Evolutionary conservation across 345 rosid species (phyloP).

Genomic region (Eucalyptus virginea): DNA sequence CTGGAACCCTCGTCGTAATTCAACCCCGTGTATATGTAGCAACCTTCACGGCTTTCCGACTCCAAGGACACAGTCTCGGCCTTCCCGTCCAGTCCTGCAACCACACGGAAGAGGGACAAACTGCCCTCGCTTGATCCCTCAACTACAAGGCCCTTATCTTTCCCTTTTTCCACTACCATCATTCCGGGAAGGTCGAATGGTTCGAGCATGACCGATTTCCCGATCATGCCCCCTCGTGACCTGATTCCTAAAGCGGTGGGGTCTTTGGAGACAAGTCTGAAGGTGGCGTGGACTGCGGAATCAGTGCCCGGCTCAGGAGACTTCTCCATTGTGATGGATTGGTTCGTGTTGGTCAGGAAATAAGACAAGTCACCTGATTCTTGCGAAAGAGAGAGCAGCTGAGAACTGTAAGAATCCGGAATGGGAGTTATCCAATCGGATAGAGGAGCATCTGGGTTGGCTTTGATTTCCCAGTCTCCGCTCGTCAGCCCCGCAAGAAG

Average conservation of each 20-base stretch:
- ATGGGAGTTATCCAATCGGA: conserved; percentile 52
- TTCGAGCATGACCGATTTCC: conserved; percentile 52
- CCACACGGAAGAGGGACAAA: conserved; percentile 37
- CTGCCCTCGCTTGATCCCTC: conserved; percentile 6
- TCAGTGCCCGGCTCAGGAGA: conserved; percentile 46
- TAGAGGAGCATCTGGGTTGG: conserved; percentile 19
- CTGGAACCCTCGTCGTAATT: conserved; percentile 9
- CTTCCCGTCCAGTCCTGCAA: conserved; percentile 59
- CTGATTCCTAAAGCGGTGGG: background rate
- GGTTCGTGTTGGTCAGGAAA: conserved; percentile 48
- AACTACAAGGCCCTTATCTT: conserved; percentile 16
- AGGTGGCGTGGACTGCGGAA: conserved; percentile 49
- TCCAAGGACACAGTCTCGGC: conserved; percentile 43
- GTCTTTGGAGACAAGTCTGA: conserved; percentile 36
- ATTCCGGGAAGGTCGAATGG: conserved; percentile 78
- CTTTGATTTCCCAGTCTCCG: conserved; percentile 60
- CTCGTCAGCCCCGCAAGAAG: conserved; percentile 60
- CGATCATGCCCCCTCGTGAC: conserved; percentile 16
- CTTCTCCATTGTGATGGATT: conserved; percentile 48
- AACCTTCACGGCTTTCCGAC: conserved; percentile 34
- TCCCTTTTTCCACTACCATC: conserved; percentile 32
- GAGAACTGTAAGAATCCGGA: conserved; percentile 32
- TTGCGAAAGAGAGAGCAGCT: conserved; percentile 61
- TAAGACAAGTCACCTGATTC: conserved; percentile 24
- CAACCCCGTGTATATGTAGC: conserved; percentile 44